These are phyloP conservation scores for Penstemon newberryi DNA, from an alignment of 257 asterid species.

Conservation along the genomic window DNA sequence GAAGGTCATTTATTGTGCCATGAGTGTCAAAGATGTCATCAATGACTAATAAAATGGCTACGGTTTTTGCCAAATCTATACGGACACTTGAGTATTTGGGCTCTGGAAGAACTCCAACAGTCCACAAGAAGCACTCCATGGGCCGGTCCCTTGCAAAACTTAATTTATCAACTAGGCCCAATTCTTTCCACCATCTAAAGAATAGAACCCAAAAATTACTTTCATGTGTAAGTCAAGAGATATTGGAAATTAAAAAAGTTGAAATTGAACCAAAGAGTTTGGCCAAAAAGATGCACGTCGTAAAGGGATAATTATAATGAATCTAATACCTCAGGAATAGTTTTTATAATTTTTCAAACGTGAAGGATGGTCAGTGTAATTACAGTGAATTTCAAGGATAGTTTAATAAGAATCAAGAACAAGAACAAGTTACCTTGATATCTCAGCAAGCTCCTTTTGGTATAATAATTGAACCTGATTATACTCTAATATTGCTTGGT, in stretches of 20 bases:
- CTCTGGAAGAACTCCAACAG: constrained; percentile 41
- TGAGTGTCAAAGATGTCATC: constrained; percentile 43
- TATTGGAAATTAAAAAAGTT: background rate
- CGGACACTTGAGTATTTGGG: constrained; percentile 35
- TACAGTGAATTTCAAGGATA: background rate
- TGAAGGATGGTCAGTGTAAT: background rate
- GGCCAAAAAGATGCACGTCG: too few relatives aligned
- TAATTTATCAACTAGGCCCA: constrained; percentile 40
- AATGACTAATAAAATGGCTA: constrained; percentile 43
- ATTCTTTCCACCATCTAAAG: constrained; percentile 47
- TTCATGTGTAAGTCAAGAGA: too few relatives aligned
- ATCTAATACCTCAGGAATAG: too few relatives aligned
- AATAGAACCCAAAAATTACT: background rate
- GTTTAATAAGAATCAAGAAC: background rate
- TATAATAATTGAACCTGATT: constrained; percentile 38
- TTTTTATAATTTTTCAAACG: too few relatives aligned
- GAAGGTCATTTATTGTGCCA: constrained; percentile 35
- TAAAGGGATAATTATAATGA: background rate
- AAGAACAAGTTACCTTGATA: constrained; percentile 28
- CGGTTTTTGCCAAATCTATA: constrained; percentile 41
- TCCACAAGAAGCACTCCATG: constrained; percentile 44
- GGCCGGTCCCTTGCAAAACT: constrained; percentile 46
- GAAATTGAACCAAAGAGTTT: background rate
- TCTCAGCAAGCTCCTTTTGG: constrained; percentile 37
- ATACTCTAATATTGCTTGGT: constrained; percentile 39